Base-by-base conservation (phyloP, 1,284 basidiomycete genomes). In the Ceratobasidium sp. region DNA sequence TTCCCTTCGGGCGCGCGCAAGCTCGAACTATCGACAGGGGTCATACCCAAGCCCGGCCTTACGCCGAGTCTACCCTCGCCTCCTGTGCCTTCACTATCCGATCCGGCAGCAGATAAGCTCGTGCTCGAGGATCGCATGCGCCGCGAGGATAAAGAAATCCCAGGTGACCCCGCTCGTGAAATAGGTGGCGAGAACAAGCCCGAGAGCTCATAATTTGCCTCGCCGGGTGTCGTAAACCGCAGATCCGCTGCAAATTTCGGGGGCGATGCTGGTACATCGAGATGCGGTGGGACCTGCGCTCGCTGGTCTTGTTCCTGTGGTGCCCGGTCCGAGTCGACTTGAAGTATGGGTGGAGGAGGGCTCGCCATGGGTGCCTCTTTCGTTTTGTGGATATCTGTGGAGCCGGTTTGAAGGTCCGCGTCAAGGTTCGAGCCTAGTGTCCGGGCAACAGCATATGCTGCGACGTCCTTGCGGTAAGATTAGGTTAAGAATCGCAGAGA, bases 381-480 rank as follows among this genome's bases (percentile, higher is more conserved):
- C 5, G 54, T 38, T 58, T 73, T 67, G n/a, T 69, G 66, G 18
- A 35, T 58, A 11, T 8, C 43, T 14, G 9, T 44, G 9, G 64
- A 61, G 26, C 55, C 52, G 1, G 30, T 26, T 26, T 55, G 43
- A 23, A n/a, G 50, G 72, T 52, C 46, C 16, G 35, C 18, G 44
- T 69, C 64, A n/a, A 72, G 58, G n/a, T 38, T 41, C 85, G 73
- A 86, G 32, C 91, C 92, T 55, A 93, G 84, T 5, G 91, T 93
- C 73, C 91, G 88, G n/a, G 90, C 92, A 77, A 93, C 90, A 70
- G 88, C 87, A 77, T 93, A 93, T n/a, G 92, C 91, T 7, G 87
- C 84, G 70, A 93, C 87, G 79, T 93, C 91, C 91, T 93, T 76
- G 58, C 41, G 44, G 43, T 21, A 8, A 32, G 5, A 28, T 69